Evolutionary conservation across 2,329 filamentous ascomycete genomes (phyloP), one percentile per base, ranked within the genome.

Genomic region (Penicillium sp.): DNA sequence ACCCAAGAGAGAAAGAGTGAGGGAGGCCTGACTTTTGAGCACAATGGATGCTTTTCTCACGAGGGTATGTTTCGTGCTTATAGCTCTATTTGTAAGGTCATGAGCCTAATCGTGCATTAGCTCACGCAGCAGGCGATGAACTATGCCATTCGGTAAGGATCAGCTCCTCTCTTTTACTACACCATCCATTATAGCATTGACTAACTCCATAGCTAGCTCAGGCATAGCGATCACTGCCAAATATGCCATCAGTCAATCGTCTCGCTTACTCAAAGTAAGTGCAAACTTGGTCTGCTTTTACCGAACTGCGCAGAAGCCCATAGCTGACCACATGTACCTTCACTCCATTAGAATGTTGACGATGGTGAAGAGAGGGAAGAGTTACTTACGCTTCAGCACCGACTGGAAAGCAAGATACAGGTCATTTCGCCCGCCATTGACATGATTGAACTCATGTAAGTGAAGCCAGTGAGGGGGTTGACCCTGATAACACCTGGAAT

Each of bases 351-450:
- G n/a, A n/a, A n/a, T n/a, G n/a, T n/a, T 35, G 83, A 93, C 13
- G 82, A 88, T 58, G 81, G 89, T 61, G 79, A 77, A 58, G 77
- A 82, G 24, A 77, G 85, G 43, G 79, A 85, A 52, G 87, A 95
- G 65, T 75, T 97, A 5, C 76, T 81, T 49, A 68, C 72, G 2
- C 73, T 96, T 12, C 88, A 94, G 63, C 76, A 81, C 45, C 79
- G 84, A 1, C 76, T 97, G 3, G 81, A 95, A 60, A 83, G 79
- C 67, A 97, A 95, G 68, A 95, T 97, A 61, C 85, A 83, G 70
- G 88, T 95, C 56, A 83, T 96, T 40, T 89, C 88, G 9, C 90
- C 90, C 0, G 87, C 88, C 9, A 91, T 95, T 62, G 88, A 95
- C 65, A 83, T 95, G 75, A 88, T 95, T 60, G 88, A 95, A 66